These are phyloP conservation scores for Cinchona pubescens DNA, from an alignment of 257 asterid genomes.

Conservation along the genomic window DNA sequence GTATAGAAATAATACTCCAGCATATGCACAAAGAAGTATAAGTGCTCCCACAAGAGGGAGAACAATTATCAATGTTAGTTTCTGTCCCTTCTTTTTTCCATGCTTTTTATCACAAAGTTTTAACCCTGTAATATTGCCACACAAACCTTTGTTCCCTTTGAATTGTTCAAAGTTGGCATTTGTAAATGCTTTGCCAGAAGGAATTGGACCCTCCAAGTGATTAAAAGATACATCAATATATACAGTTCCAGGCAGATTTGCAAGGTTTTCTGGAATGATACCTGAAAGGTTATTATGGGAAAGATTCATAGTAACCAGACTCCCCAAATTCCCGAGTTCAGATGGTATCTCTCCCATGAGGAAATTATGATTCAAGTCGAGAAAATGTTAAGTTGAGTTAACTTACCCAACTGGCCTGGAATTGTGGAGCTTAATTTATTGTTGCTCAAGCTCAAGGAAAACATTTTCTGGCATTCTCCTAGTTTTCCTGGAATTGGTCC, in stretches of 20 bases:
- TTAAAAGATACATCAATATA: slow-evolving; percentile 35
- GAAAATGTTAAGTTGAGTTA: slow-evolving; percentile 16
- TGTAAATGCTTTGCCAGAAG: slow-evolving; percentile 27
- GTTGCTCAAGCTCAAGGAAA: slow-evolving; percentile 28
- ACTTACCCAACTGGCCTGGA: slow-evolving; percentile 29
- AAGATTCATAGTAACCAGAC: slow-evolving; percentile 26
- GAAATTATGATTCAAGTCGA: slow-evolving; percentile 36
- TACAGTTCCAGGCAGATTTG: slow-evolving; percentile 11
- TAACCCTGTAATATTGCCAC: slow-evolving; percentile 33
- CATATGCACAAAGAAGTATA: slow-evolving; percentile 11
- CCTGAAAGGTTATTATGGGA: slow-evolving; percentile 45
- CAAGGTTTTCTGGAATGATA: slow-evolving; percentile 24
- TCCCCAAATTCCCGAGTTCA: background rate
- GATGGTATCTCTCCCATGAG: slow-evolving; percentile 35
- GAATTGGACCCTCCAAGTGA: slow-evolving; percentile 42
- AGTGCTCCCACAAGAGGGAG: slow-evolving; percentile 16
- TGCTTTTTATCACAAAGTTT: slow-evolving; percentile 20
- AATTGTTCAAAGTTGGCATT: slow-evolving; percentile 23
- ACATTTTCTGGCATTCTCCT: slow-evolving; percentile 21
- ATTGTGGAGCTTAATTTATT: slow-evolving; percentile 25
- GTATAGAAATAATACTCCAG: slow-evolving; percentile 8
- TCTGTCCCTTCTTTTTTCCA: background rate
- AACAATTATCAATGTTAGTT: background rate
- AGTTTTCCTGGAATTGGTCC: slow-evolving; percentile 36
- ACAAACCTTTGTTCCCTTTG: slow-evolving; percentile 32